Evolutionary conservation across 305 asterid species (phyloP), one percentile per base, ranked within the genome.

Genomic region (Fraxinus floribunda): DNA sequence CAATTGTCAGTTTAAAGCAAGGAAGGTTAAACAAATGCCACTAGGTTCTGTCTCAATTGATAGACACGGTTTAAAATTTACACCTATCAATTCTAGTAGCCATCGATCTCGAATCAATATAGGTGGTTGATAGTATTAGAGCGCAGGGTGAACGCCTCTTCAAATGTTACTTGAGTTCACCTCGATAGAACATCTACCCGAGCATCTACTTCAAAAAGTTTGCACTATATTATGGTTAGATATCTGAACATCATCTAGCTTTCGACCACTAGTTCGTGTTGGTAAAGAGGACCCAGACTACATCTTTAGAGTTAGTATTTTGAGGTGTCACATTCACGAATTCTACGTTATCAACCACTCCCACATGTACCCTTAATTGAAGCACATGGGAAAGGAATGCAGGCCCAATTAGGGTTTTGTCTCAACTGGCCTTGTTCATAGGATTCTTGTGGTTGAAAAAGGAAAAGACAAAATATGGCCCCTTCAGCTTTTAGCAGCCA

Each of bases 381-480:
- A 10, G 73, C 73, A 66, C 73, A 22, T 1, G 30, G 35, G 29
- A 66, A 15, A 66, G 35, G 36, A 66, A 66, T 18, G 39, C 39
- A 24, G 35, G 64, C 10, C 75, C 26, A 39, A 32, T 7, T 20
- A 4, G 15, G 22, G 35, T 62, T 18, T 44, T 79, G 18, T n/a
- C 41, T 36, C 46, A 60, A 70, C 44, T 79, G 9, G 77, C 77
- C 62, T 76, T 76, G 41, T 0, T 15, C 75, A 3, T 49, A n/a
- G 78, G 70, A 71, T 80, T 39, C 68, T 75, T 81, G 84, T 81
- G 80, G 84, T 38, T 81, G 76, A 81, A n/a, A 75, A 75, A 5
- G 76, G 13, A 75, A 62, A 62, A 38, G 80, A 81, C 80, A 81
- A 52, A 57, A 75, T 22, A 24, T 55, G 34, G 75, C 15, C 26